These are phyloP conservation scores for Digitaria exilis DNA, from an alignment of 202 grass and related monocot species.

Conservation along the genomic window DNA sequence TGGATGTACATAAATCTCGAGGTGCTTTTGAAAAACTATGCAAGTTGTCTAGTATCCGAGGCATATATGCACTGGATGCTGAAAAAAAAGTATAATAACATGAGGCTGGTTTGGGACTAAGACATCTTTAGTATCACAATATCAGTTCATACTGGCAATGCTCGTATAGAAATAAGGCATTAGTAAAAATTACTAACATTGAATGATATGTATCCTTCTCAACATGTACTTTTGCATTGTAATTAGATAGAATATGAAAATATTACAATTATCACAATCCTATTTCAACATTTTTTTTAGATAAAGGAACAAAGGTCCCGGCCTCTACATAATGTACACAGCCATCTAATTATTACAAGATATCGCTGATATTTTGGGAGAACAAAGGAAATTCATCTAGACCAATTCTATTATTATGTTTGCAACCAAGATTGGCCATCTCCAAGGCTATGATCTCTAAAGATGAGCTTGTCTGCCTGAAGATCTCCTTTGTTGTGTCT, in stretches of 20 bases:
- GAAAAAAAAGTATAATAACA: background rate
- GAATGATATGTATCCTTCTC: background rate
- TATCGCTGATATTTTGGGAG: too few relatives aligned
- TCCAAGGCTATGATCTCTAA: too few relatives aligned
- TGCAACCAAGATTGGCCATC: too few relatives aligned
- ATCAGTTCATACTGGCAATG: background rate
- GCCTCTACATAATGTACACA: too few relatives aligned
- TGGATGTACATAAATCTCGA: slow-evolving; percentile 12
- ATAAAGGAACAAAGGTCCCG: too few relatives aligned
- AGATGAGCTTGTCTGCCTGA: too few relatives aligned
- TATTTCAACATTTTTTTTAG: too few relatives aligned
- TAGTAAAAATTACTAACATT: background rate
- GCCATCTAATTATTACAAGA: too few relatives aligned
- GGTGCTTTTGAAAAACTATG: background rate
- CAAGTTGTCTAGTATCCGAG: background rate
- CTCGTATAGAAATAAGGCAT: background rate
- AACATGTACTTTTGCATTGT: background rate
- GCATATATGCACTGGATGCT: slow-evolving; percentile 2
- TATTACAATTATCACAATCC: background rate
- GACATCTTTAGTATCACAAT: background rate
- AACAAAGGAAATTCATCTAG: too few relatives aligned
- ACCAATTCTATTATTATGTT: too few relatives aligned
- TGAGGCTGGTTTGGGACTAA: background rate
- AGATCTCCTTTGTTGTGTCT: too few relatives aligned
- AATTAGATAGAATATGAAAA: background rate